Evolutionary conservation across 169 alveolate species (phyloP).

Genomic region (Eimeria maxima): DNA sequence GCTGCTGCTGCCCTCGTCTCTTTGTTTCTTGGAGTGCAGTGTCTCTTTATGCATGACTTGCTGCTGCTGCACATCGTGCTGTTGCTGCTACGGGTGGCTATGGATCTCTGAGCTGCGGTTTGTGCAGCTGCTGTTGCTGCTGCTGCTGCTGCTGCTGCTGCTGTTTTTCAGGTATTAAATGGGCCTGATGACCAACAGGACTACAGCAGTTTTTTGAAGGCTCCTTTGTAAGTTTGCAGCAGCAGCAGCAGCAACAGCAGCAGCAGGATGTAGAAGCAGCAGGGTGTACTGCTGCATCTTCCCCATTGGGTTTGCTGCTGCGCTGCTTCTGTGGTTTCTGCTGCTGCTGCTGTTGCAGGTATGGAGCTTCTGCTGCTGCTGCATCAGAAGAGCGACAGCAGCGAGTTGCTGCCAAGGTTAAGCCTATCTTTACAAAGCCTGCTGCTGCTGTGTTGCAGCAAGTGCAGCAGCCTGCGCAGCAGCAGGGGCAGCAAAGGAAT

Average conservation of each 20-base stretch:
- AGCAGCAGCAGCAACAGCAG: slow-evolving; percentile 24
- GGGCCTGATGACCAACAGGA: background rate
- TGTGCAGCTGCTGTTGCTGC: background rate
- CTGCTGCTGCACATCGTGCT: background rate
- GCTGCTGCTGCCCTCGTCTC: background rate
- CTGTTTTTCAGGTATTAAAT: background rate
- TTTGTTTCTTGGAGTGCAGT: background rate
- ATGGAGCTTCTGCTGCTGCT: slow-evolving; percentile 2
- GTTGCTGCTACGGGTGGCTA: background rate
- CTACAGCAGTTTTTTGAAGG: background rate
- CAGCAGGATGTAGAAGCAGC: background rate
- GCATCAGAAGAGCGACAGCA: background rate
- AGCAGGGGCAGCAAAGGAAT: background rate
- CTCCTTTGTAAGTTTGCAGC: background rate
- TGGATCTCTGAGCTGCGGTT: background rate
- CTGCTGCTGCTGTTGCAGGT: slow-evolving; percentile 36
- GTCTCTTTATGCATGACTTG: background rate
- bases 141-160: background rate
- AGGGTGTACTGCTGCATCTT: background rate
- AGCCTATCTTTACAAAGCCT: background rate
- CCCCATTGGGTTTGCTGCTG: background rate
- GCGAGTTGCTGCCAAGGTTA: background rate
- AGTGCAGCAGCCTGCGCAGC: slow-evolving; percentile 18
- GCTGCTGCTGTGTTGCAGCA: background rate
- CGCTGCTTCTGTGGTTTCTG: slow-evolving; percentile 10